Conservation (phyloP, 106 monocot species). For the Dendrobium nobile region DNA sequence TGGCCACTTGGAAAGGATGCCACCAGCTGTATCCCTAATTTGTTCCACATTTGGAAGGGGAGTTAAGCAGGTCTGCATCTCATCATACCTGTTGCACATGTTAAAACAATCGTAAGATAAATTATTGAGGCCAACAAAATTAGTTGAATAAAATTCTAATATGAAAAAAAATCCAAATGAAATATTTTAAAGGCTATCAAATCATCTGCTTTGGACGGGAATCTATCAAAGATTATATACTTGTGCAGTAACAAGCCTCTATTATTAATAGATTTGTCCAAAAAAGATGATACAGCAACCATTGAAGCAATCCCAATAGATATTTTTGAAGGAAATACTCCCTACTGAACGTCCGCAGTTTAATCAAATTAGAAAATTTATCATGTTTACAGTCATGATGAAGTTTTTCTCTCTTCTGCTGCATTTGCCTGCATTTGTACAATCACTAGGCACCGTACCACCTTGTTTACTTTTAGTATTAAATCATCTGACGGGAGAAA, state of each 20-base stretch:
- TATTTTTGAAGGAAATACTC: not conserved
- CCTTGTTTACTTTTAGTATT: not conserved
- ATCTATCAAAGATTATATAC: not conserved
- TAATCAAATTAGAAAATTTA: not conserved
- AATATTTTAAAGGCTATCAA: no score
- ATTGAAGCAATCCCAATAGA: not conserved
- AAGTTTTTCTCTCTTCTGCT: not conserved
- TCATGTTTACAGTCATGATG: not conserved
- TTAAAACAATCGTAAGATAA: conserved; percentile 7
- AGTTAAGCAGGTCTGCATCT: conserved; percentile 44
- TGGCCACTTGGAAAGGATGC: conserved; percentile 59
- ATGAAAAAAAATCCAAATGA: not conserved
- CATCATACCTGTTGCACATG: conserved; percentile 49
- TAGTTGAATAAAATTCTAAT: not conserved
- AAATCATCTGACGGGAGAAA: not conserved
- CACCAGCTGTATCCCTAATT: conserved; percentile 29
- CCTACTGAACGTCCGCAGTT: not conserved
- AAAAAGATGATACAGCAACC: not conserved
- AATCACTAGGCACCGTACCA: not conserved
- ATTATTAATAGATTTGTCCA: not conserved
- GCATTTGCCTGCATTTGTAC: not conserved
- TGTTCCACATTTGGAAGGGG: conserved; percentile 50
- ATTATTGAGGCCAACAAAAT: not conserved
- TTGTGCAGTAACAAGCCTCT: not conserved
- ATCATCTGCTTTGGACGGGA: not conserved